These are phyloP conservation scores for Kewa caespitosa DNA, from an alignment of 179 eudicot species.

Conservation along the genomic window DNA sequence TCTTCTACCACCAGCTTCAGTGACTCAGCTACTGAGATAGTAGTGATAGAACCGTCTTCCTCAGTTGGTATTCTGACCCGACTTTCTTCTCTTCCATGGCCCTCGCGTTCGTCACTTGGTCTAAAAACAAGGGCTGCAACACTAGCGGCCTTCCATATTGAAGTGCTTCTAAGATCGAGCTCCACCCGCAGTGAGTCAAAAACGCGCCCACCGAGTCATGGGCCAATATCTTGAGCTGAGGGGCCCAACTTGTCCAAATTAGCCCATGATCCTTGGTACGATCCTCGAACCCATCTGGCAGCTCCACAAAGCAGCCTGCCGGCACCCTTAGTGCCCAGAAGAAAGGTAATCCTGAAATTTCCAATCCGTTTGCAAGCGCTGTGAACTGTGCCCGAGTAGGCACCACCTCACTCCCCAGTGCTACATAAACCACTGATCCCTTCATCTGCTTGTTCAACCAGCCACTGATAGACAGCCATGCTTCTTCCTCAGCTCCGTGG, in stretches of 20 bases:
- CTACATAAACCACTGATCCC: conserved; percentile 43
- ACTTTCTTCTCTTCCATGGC: conserved; percentile 39
- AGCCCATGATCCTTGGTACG: conserved; percentile 35
- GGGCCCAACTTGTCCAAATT: conserved; percentile 51
- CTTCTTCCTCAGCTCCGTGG: background rate
- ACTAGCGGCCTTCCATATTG: conserved; percentile 34
- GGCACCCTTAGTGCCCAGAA: conserved; percentile 42
- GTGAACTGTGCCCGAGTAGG: conserved; percentile 36
- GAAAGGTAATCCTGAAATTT: conserved; percentile 37
- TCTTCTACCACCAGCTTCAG: conserved; percentile 36
- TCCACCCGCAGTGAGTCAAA: conserved; percentile 53
- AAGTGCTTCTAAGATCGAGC: conserved; percentile 37
- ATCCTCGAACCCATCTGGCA: conserved; percentile 47
- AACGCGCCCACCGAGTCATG: conserved; percentile 57
- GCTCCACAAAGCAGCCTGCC: conserved; percentile 8
- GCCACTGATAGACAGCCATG: conserved; percentile 10
- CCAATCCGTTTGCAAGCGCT: conserved; percentile 49
- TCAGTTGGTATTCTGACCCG: conserved; percentile 42
- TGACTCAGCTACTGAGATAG: conserved; percentile 38
- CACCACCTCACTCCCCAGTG: conserved; percentile 47
- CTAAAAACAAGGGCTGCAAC: conserved; percentile 33
- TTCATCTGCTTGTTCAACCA: conserved; percentile 39
- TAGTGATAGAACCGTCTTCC: conserved; percentile 42
- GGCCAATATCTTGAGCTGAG: conserved; percentile 44
- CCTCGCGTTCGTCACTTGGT: conserved; percentile 39